Base-by-base conservation (phyloP, 1,284 basidiomycete genomes). In the Moesziomyces sp. region DNA sequence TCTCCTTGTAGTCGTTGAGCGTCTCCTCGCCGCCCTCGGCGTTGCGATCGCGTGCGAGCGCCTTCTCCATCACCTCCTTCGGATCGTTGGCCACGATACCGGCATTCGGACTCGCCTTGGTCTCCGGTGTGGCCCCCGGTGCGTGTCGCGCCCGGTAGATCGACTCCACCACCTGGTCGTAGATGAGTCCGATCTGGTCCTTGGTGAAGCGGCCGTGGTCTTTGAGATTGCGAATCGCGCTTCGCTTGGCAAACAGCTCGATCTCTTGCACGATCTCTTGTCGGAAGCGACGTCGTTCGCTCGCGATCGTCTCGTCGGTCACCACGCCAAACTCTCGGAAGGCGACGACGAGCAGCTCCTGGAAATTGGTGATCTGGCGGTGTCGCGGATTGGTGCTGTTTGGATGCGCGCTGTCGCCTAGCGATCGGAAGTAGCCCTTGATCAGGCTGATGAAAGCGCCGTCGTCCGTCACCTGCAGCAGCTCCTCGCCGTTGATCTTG, bases 391-490 rank as follows among this genome's bases (percentile, higher is more conserved):
- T 95, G 4, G 88, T 85, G 40, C 96, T 93, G 69, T 91, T 86
- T 0, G 97, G 96, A 83, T 99, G 93, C 0, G 96, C 97, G 6
- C 95, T 96, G 24, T 96, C 92, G 46, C 93, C 97, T 19, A 99
- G 89, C 16, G 93, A 92, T 16, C 91, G 88, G 78, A 99, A 99
- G 86, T 98, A 99, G 68, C 91, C 90, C 47, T 78, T 80, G 59
- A 83, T 74, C 46, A 83, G 46, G 45, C 74, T 94, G 85, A 99
- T 92, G 86, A 99, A 98, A 54, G 91, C 92, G 11, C 97, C 97
- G 78, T 99, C 97, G 84, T 99, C 97, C 76, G 96, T 94, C 23
- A 97, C 91, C 81, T 94, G 89, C n/a, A 99, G 87, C 10, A 99
- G 87, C 58, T 92, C 91, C 74, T 97, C 93, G 3, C 95, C 95